Evolutionary conservation across 23 red algal genomes (phyloP).

Genomic region (Porphyridium purpureum): DNA sequence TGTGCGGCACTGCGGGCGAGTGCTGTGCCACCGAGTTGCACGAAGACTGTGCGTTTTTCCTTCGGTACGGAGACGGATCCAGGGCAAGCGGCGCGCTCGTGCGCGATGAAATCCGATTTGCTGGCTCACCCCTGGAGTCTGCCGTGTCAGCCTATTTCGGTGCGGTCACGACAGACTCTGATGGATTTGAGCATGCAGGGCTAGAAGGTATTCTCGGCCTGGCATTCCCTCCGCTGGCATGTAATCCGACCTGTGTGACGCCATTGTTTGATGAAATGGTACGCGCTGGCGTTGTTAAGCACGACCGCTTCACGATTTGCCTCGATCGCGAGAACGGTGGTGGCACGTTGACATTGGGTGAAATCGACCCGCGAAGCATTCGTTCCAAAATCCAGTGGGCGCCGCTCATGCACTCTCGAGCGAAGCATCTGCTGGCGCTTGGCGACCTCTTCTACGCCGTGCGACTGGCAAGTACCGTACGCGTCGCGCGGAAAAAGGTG

Average conservation of each 20-base stretch:
- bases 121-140: conserved; percentile 7
- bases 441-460: conserved; percentile 76
- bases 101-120: conserved; percentile 20
- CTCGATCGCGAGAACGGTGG: conserved; percentile 20
- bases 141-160: conserved; percentile 55
- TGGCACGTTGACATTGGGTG: conserved; percentile 56
- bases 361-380: conserved; percentile 24
- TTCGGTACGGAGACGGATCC: conserved; percentile 62
- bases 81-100: conserved; percentile 49
- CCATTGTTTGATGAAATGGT: conserved; percentile 84
- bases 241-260: conserved; percentile 75
- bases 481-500: conserved; percentile 3
- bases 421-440: no score
- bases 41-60: conserved; percentile 58
- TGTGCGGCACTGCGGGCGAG: conserved; percentile 16
- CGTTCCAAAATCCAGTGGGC: conserved; percentile 37
- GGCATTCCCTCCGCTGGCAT: conserved; percentile 59
- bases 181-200: conserved; percentile 47
- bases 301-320: conserved; percentile 55
- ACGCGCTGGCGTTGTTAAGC: conserved; percentile 11
- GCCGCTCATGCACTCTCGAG: conserved; percentile 15
- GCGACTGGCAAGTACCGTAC: conserved; percentile 12
- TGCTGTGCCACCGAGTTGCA: conserved; percentile 43
- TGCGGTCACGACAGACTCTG: conserved; percentile 35
- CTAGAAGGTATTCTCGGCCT: conserved; percentile 85